A percentile compares a stretch with the other conserved stretches of the same genome.
Conservation (phyloP, 225 moss, liverwort and hornwort genomes). For the Ulota crispa region DNA sequence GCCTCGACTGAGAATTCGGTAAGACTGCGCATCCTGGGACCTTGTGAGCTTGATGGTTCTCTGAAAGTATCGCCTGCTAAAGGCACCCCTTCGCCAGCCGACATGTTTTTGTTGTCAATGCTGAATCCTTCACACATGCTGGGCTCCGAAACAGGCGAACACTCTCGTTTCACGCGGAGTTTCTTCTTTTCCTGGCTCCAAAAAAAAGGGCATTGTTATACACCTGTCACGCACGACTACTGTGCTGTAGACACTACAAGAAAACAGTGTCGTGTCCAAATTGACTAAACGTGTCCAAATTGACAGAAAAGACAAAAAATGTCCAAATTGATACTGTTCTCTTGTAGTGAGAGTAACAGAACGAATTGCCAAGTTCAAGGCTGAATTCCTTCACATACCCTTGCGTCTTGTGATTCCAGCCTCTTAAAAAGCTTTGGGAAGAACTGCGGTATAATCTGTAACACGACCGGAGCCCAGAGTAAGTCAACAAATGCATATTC, state of each 20-base stretch:
- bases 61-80: constrained; percentile 1
- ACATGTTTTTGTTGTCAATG: constrained; percentile 11
- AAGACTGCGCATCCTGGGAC: constrained; percentile 52
- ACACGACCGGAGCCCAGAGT: constrained; percentile 9
- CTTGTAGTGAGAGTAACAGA: background rate
- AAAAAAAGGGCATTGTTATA: constrained; percentile 13
- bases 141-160: constrained; percentile 32
- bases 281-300: no score
- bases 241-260: background rate
- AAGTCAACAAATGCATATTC: background rate
- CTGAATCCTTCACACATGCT: constrained; percentile 1
- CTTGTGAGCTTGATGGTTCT: constrained; percentile 47
- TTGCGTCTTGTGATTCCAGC: constrained; percentile 32
- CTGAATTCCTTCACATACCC: constrained; percentile 35
- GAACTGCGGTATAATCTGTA: constrained; percentile 52
- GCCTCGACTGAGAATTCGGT: constrained; percentile 53
- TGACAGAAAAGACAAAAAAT: no score
- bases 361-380: background rate
- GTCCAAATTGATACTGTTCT: no score
- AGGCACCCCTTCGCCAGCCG: constrained; percentile 12
- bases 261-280: no score
- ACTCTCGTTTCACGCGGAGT: constrained; percentile 41
- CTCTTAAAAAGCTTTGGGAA: constrained; percentile 49
- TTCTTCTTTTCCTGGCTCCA: constrained; percentile 43
- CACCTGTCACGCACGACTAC: constrained; percentile 16